Evolutionary conservation across 768 basidiomycete genomes (phyloP).

Genomic region (Boletus huronensis): DNA sequence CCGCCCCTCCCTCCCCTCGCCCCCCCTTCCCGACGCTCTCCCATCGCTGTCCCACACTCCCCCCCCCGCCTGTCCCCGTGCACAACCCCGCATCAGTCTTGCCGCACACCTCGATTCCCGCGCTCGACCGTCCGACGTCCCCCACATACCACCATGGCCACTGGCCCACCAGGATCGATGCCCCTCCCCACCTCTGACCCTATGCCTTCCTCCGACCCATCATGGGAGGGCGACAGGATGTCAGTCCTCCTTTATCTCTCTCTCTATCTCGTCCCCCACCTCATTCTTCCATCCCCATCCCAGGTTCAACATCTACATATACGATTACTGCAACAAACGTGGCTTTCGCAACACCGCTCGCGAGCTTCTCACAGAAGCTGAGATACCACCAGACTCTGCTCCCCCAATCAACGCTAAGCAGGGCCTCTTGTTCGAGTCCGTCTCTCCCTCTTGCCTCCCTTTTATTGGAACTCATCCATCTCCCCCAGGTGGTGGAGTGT

Average conservation of each 20-base stretch:
- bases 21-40: not conserved
- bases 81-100: not conserved
- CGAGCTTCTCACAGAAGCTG: conserved; percentile 65
- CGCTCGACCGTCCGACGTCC: not conserved
- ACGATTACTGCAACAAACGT: conserved; percentile 80
- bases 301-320: conserved; percentile 90
- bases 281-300: conserved; percentile 7
- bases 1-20: not conserved
- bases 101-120: conserved; percentile 5
- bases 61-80: not conserved
- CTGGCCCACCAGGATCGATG: conserved; percentile 27
- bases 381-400: conserved; percentile 53
- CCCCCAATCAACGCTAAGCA: conserved; percentile 84
- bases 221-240: conserved; percentile 89
- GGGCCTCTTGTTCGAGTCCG: conserved; percentile 80
- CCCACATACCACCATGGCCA: conserved; percentile 14
- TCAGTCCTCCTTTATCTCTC: conserved; percentile 34
- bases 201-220: conserved; percentile 34
- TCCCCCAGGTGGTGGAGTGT: conserved; percentile 79
- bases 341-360: conserved; percentile 71
- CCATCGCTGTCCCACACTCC: not conserved
- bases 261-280: not conserved
- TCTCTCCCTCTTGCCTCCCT: not conserved
- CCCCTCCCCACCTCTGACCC: conserved; percentile 10
- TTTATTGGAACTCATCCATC: not conserved